Evolutionary conservation across 2,329 filamentous ascomycete genomes (phyloP).

Genomic region (Aspergillus aculeatus): DNA sequence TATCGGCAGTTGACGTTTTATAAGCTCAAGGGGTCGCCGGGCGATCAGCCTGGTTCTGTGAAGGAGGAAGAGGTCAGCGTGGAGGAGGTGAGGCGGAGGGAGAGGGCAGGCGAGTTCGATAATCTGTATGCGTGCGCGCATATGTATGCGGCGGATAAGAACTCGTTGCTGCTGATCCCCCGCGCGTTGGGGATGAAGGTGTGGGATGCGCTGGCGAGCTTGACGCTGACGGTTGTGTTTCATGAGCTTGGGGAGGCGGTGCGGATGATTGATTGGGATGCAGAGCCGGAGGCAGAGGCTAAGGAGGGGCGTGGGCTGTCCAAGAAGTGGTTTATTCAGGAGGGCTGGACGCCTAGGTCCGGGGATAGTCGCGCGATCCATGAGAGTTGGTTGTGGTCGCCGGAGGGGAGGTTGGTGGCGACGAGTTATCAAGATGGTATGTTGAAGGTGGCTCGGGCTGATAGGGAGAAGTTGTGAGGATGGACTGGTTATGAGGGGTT

Average conservation of each 20-base stretch:
- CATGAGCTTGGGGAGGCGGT: slow-evolving; percentile 44
- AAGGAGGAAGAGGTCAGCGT: slow-evolving; percentile 7
- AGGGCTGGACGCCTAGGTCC: slow-evolving; percentile 47
- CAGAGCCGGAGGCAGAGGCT: not conserved
- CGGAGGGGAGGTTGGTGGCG: slow-evolving; percentile 45
- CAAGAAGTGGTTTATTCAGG: slow-evolving; percentile 51
- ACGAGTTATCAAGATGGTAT: slow-evolving; percentile 53
- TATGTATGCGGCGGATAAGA: slow-evolving; percentile 57
- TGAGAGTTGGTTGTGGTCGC: slow-evolving; percentile 48
- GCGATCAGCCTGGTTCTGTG: slow-evolving; percentile 22
- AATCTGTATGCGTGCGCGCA: slow-evolving; percentile 60
- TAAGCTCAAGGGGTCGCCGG: slow-evolving; percentile 43
- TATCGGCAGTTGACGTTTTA: slow-evolving; percentile 50
- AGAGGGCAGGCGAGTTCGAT: slow-evolving; percentile 38
- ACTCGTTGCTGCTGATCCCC: slow-evolving; percentile 53
- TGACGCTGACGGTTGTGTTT: slow-evolving; percentile 51
- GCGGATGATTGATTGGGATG: slow-evolving; percentile 42
- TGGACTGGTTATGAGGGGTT: too few species aligned
- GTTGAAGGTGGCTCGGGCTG: slow-evolving; percentile 33
- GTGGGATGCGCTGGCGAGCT: slow-evolving; percentile 46
- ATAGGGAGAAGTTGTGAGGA: slow-evolving; percentile 23
- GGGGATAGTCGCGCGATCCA: slow-evolving; percentile 48
- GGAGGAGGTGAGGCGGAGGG: slow-evolving; percentile 17
- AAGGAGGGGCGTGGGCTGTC: slow-evolving; percentile 21
- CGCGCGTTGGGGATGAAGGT: slow-evolving; percentile 48